phyloP scores from a whole-genome alignment of 768 basidiomycete species.

The Dacryopinax spathularia region DNA sequence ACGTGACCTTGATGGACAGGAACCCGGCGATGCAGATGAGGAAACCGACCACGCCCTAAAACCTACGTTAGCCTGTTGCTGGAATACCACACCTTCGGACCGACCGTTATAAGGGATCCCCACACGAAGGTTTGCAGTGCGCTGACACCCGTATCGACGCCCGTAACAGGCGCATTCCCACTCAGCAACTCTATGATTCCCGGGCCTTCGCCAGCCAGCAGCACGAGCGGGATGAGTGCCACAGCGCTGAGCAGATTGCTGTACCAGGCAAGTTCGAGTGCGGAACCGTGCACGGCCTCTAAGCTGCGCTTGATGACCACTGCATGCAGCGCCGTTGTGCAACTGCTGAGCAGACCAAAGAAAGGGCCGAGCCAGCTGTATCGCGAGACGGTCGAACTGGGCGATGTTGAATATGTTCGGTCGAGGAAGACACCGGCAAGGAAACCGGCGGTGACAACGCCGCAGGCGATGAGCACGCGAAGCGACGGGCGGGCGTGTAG shows the following conservation, averaged over 20 bases:
- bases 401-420: constrained; percentile 23
- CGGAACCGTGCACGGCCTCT: constrained; percentile 64
- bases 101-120: constrained; percentile 66
- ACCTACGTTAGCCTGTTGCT: constrained; percentile 5
- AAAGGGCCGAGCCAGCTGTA: constrained; percentile 40
- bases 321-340: constrained; percentile 81
- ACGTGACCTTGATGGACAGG: constrained; percentile 92
- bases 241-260: constrained; percentile 69
- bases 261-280: constrained; percentile 81
- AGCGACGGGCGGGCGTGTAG: constrained; percentile 64
- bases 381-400: constrained; percentile 11
- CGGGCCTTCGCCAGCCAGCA: constrained; percentile 62
- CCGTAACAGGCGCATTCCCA: constrained; percentile 23
- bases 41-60: constrained; percentile 74
- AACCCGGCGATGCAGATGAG: constrained; percentile 87
- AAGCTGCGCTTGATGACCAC: constrained; percentile 87
- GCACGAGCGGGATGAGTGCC: constrained; percentile 54
- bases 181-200: constrained; percentile 49
- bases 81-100: constrained; percentile 18
- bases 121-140: constrained; percentile 43
- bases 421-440: constrained; percentile 79
- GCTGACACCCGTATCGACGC: background rate
- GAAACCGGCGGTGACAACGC: constrained; percentile 80
- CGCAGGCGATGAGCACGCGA: constrained; percentile 59
- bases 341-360: constrained; percentile 72